Evolutionary conservation across 2,329 filamentous ascomycete genomes (phyloP).

Genomic region (Verticillium dahliae): DNA sequence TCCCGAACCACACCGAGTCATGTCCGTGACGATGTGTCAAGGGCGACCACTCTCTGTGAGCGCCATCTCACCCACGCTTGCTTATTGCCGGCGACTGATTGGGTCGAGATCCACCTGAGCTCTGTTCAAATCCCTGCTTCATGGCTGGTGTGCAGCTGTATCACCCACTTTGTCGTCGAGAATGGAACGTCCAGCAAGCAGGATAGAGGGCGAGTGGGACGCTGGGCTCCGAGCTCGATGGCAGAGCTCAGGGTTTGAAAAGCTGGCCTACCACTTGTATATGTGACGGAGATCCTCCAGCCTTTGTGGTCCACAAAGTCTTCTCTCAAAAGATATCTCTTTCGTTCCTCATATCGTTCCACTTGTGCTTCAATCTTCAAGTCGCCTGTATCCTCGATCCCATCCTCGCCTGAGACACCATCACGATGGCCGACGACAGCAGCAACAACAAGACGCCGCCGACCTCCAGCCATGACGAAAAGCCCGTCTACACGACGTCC

Average conservation of each 20-base stretch:
- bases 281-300: not conserved
- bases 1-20: not conserved
- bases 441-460: slow-evolving; percentile 28
- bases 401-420: not conserved
- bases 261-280: not conserved
- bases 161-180: not conserved
- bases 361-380: not conserved
- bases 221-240: not conserved
- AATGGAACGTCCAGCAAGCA: not conserved
- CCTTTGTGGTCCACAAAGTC: not conserved
- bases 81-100: not conserved
- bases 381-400: not conserved
- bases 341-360: not conserved
- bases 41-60: not conserved
- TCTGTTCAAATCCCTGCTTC: not conserved
- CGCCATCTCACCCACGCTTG: not conserved
- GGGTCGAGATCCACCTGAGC: not conserved
- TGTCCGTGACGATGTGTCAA: not conserved
- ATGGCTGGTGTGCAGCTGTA: not conserved
- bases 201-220: not conserved
- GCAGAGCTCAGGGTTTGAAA: not conserved
- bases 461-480: slow-evolving; percentile 49
- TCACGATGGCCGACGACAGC: slow-evolving; percentile 31
- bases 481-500: slow-evolving; percentile 52
- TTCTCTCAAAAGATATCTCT: not conserved